A percentile compares a stretch with the other conserved stretches of the same genome.
Evolutionary conservation across 2,329 filamentous ascomycete genomes (phyloP).

Genomic region (Thielaviopsis punctulata): DNA sequence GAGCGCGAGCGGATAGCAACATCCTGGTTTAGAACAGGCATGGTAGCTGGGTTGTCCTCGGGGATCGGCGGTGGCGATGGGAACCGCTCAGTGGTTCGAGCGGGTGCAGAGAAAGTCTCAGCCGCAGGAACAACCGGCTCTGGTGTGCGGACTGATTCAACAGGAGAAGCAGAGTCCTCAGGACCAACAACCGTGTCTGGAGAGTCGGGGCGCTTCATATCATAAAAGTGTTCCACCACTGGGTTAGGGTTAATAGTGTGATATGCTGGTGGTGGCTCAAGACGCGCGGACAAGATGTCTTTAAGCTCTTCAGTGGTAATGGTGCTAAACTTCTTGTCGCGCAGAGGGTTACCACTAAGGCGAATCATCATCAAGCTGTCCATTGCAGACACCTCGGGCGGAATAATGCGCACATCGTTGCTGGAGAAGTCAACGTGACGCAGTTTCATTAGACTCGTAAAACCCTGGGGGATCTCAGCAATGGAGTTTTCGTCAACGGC

Average conservation of each 20-base stretch:
- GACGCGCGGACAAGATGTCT: constrained; percentile 46
- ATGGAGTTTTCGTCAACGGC: constrained; percentile 72
- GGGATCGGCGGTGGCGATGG: not conserved
- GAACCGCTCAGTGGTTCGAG: not conserved
- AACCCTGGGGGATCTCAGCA: constrained; percentile 55
- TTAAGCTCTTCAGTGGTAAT: constrained; percentile 73
- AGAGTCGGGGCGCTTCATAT: constrained; percentile 6
- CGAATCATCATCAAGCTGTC: constrained; percentile 56
- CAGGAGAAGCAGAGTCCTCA: constrained; percentile 10
- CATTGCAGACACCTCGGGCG: constrained; percentile 66
- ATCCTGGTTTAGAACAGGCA: constrained; percentile 17
- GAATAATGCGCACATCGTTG: constrained; percentile 64
- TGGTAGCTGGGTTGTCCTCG: not conserved
- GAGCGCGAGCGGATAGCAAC: constrained; percentile 31
- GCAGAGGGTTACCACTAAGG: constrained; percentile 74
- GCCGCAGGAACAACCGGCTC: not conserved
- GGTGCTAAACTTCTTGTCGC: constrained; percentile 70
- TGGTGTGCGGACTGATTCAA: not conserved
- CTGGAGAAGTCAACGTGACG: constrained; percentile 67
- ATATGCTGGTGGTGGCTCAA: constrained; percentile 34
- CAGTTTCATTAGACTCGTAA: constrained; percentile 48
- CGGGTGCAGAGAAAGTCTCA: not conserved
- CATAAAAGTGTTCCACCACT: not conserved
- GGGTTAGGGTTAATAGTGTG: constrained; percentile 5
- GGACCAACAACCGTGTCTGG: constrained; percentile 12